A percentile compares a stretch with the other conserved stretches of the same genome.
These are phyloP conservation scores for Areca catechu DNA, from an alignment of 176 grass and related monocot species.

Conservation along the genomic window DNA sequence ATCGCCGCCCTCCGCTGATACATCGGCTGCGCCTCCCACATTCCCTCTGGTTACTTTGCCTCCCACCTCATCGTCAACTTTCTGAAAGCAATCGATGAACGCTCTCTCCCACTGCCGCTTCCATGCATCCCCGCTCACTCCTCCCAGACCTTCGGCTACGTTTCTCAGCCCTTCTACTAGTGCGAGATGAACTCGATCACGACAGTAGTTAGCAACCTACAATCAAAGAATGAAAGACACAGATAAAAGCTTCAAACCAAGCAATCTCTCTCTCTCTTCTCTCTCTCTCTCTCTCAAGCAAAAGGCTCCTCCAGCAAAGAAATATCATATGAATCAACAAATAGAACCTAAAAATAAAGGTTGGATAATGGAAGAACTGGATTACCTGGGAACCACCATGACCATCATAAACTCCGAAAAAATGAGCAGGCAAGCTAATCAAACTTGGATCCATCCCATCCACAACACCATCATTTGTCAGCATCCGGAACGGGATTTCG, in stretches of 20 bases:
- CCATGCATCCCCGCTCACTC: slow-evolving; percentile 16
- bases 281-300: no score
- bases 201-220: slow-evolving; percentile 63
- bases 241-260: no score
- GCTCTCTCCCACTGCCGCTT: slow-evolving; percentile 56
- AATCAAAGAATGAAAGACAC: background rate
- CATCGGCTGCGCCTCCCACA: background rate
- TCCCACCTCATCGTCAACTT: slow-evolving; percentile 54
- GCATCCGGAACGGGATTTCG: slow-evolving; percentile 46
- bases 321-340: no score
- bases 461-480: slow-evolving; percentile 22
- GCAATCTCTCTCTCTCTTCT: no score
- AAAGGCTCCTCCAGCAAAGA: no score
- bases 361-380: no score
- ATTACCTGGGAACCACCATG: no score
- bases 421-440: slow-evolving; percentile 16
- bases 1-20: background rate
- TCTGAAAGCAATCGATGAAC: slow-evolving; percentile 52
- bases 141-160: slow-evolving; percentile 5
- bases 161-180: slow-evolving; percentile 41
- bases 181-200: slow-evolving; percentile 33
- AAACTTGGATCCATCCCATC: slow-evolving; percentile 23
- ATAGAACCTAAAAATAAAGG: no score
- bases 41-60: slow-evolving; percentile 23
- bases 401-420: no score